phyloP scores from a whole-genome alignment of 805 yeast species.

The Schizosaccharomyces octosporus region DNA sequence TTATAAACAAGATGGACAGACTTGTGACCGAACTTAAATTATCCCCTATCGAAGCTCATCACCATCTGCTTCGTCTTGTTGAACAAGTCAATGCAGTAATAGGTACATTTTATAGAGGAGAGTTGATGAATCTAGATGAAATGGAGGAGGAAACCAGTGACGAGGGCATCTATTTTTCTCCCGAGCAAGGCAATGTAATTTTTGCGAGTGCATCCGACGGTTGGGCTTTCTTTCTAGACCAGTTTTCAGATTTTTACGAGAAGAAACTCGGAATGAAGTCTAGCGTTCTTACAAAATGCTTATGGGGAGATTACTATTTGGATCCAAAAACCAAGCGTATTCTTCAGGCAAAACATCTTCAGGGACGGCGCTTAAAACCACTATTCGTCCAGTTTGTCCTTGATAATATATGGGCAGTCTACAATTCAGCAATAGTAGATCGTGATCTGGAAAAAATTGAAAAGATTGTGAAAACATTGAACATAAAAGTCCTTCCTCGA shows the following conservation, averaged over 20 bases:
- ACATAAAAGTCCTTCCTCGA: conserved; percentile 43
- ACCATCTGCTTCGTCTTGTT: conserved; percentile 49
- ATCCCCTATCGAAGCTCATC: conserved; percentile 63
- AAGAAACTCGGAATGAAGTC: conserved; percentile 65
- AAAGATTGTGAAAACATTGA: conserved; percentile 48
- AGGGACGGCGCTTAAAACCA: conserved; percentile 43
- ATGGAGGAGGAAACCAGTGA: conserved; percentile 27
- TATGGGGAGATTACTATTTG: conserved; percentile 84
- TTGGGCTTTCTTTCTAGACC: conserved; percentile 86
- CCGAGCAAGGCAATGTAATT: conserved; percentile 67
- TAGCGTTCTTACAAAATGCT: conserved; percentile 50
- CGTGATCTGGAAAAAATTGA: conserved; percentile 46
- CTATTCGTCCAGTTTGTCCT: conserved; percentile 66
- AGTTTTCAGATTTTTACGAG: conserved; percentile 69
- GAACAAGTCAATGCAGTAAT: conserved; percentile 89
- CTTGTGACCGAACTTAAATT: conserved; percentile 58
- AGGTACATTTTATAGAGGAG: conserved; percentile 82
- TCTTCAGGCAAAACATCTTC: conserved; percentile 32
- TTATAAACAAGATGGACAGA: conserved; percentile 76
- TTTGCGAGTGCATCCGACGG: conserved; percentile 87
- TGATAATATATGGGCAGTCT: conserved; percentile 81
- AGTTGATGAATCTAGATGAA: conserved; percentile 37
- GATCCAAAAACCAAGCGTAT: conserved; percentile 80
- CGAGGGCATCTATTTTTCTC: conserved; percentile 67
- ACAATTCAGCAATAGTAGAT: conserved; percentile 40